Percentiles rank a stretch among this genome's conserved stretches.
These are phyloP conservation scores for Fagus sylvatica DNA, from an alignment of 306 rosid species.

Conservation along the genomic window DNA sequence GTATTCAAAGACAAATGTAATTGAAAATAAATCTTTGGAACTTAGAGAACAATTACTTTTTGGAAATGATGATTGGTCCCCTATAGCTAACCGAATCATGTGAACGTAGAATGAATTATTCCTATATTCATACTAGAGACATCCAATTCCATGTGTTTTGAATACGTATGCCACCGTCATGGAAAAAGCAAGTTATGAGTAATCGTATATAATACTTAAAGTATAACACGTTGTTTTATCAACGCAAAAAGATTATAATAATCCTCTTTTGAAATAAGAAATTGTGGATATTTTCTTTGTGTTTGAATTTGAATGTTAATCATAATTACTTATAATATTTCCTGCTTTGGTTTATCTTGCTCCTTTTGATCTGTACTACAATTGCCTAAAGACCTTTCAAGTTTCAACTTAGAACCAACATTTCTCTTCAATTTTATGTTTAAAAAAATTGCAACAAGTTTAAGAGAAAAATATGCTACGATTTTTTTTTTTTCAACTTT, in stretches of 20 bases:
- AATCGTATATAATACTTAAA: conserved; percentile 27
- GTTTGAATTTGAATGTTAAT: not conserved
- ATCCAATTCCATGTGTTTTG: not conserved
- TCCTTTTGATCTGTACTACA: no score
- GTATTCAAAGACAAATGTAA: not conserved
- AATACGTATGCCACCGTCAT: conserved; percentile 26
- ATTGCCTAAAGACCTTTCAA: no score
- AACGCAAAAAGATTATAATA: not conserved
- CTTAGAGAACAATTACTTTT: conserved; percentile 24
- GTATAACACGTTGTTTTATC: conserved; percentile 2
- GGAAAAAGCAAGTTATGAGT: conserved; percentile 26
- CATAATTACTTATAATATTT: not conserved
- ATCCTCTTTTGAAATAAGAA: not conserved
- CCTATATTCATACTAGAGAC: not conserved
- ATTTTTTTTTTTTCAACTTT: no score
- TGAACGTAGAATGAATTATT: not conserved
- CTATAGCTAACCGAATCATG: not conserved
- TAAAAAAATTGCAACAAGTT: no score
- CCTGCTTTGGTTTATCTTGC: no score
- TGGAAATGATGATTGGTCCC: conserved; percentile 10
- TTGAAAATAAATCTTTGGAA: not conserved
- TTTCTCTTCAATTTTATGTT: no score
- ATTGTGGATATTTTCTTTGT: not conserved
- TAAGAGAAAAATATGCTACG: no score
- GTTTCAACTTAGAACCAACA: no score